These are phyloP conservation scores for Sordaria brevicollis DNA, from an alignment of 495 filamentous ascomycete genomes.

Conservation along the genomic window DNA sequence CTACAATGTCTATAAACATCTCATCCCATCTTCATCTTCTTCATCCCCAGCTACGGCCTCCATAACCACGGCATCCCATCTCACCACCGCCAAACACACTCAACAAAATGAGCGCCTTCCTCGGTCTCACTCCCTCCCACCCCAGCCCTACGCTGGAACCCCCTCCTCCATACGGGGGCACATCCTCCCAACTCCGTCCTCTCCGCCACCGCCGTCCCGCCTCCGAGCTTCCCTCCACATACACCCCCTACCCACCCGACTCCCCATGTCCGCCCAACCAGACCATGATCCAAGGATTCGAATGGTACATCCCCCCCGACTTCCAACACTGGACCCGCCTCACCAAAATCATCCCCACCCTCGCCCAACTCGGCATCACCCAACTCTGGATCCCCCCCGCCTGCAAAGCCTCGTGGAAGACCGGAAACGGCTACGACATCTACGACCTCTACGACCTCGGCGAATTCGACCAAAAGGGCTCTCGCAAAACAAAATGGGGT, in stretches of 20 bases:
- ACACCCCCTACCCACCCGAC: slow-evolving; percentile 1
- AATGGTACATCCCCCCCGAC: slow-evolving; percentile 64
- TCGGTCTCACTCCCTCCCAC: slow-evolving; percentile 7
- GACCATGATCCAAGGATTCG: slow-evolving; percentile 62
- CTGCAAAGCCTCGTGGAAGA: slow-evolving; percentile 52
- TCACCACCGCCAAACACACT: not conserved
- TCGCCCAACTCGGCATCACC: slow-evolving; percentile 52
- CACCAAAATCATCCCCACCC: slow-evolving; percentile 35
- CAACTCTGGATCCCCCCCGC: slow-evolving; percentile 66
- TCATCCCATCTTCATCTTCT: not conserved
- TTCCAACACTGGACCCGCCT: slow-evolving; percentile 55
- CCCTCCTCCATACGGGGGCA: slow-evolving; percentile 1
- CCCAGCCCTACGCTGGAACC: slow-evolving; percentile 1
- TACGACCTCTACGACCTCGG: slow-evolving; percentile 75
- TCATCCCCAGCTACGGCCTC: not conserved
- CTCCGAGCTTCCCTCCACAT: slow-evolving; percentile 6
- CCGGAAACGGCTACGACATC: slow-evolving; percentile 65
- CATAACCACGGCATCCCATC: not conserved
- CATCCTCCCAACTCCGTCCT: slow-evolving; percentile 11
- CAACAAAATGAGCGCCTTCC: slow-evolving; percentile 14
- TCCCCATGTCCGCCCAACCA: slow-evolving; percentile 30
- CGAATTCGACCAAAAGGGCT: slow-evolving; percentile 70
- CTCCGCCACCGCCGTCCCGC: slow-evolving; percentile 8
- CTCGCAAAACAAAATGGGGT: slow-evolving; percentile 58
- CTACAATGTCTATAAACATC: not conserved